Evolutionary conservation across 2,329 filamentous ascomycete species (phyloP).

Genomic region (Xylariaceae sp.): DNA sequence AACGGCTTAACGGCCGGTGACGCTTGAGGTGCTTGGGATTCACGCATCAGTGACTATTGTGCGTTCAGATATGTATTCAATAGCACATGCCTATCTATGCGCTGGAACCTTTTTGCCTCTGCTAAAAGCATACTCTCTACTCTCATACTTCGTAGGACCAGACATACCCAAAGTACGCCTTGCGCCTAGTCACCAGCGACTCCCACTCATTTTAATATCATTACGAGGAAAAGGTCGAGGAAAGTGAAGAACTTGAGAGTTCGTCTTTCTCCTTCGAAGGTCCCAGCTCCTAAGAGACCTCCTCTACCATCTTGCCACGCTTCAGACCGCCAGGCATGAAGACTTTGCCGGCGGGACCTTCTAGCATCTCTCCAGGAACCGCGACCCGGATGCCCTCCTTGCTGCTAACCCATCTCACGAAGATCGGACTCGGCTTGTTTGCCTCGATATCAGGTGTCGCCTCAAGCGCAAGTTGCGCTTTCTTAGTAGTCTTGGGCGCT

Average conservation of each 20-base stretch:
- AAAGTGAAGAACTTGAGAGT: neutral
- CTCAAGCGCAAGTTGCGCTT: conserved; percentile 42
- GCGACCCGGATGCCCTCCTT: conserved; percentile 59
- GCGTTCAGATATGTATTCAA: too few relatives aligned
- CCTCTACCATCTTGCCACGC: conserved; percentile 50
- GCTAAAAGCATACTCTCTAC: too few relatives aligned
- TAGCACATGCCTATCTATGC: too few relatives aligned
- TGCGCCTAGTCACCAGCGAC: too few relatives aligned
- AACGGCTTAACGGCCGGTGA: too few relatives aligned
- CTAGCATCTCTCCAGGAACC: conserved; percentile 65
- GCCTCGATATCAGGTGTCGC: conserved; percentile 43
- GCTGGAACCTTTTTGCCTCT: too few relatives aligned
- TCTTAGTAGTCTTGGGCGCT: conserved; percentile 67
- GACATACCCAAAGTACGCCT: too few relatives aligned
- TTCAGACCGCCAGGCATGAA: conserved; percentile 40
- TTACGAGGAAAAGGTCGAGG: neutral
- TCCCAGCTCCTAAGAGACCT: conserved; percentile 38
- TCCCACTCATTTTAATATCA: too few relatives aligned
- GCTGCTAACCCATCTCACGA: conserved; percentile 68
- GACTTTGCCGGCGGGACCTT: conserved; percentile 55
- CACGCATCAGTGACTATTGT: too few relatives aligned
- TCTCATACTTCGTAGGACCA: too few relatives aligned
- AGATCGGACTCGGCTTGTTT: conserved; percentile 53
- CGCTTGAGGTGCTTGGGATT: too few relatives aligned
- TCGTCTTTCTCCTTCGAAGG: conserved; percentile 12